Evolutionary conservation across 495 filamentous ascomycete species (phyloP), one percentile per base, ranked within the genome.

Genomic region (Penicillium diatomitis): DNA sequence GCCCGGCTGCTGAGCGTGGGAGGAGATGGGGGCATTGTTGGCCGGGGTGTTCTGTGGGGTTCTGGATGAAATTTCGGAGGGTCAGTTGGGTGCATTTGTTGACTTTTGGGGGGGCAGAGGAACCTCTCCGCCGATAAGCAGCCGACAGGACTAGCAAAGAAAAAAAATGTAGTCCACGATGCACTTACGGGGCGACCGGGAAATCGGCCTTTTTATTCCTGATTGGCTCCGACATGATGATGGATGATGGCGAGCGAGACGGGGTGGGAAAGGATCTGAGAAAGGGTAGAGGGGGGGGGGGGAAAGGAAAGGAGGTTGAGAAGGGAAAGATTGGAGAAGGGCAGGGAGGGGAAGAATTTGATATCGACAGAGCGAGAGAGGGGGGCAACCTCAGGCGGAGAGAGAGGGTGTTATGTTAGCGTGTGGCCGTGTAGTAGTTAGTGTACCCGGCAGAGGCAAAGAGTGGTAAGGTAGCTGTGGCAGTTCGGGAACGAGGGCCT

Each of bases 21-120:
- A 97, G 11, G 89, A 94, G 68, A 99, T 99, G 39, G 94, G 94
- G 53, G 94, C 94, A 75, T 89, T 89, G 65, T 80, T 88, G 36
- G 88, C 84, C 54, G 94, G 91, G 12, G 90, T 96, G 71, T 96
- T 96, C 74, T 96, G 91, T 59, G 91, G 91, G 58, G 91, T 97
- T 56, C 87, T 94, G 42, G 30, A 20, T 20, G 20, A 46, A 36
- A 36, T 62, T 56, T 41, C 42, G 49, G 42, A 37, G 32, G 41
- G 52, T 61, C 44, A 61, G 60, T 57, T 39, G 52, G 52, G 56
- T 56, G 55, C 41, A 28, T 50, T 42, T 49, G 46, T 47, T 12
- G 20, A 20, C 20, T 20, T 20, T 20, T 20, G 20, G 20, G 20
- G 20, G 20, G 20, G 20, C 20, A 20, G 20, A 20, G 20, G 20